Evolutionary conservation across 1,139 yeast genomes (phyloP), one percentile per base, ranked within the genome.

Genomic region (Nakaseomyces delphensis): DNA sequence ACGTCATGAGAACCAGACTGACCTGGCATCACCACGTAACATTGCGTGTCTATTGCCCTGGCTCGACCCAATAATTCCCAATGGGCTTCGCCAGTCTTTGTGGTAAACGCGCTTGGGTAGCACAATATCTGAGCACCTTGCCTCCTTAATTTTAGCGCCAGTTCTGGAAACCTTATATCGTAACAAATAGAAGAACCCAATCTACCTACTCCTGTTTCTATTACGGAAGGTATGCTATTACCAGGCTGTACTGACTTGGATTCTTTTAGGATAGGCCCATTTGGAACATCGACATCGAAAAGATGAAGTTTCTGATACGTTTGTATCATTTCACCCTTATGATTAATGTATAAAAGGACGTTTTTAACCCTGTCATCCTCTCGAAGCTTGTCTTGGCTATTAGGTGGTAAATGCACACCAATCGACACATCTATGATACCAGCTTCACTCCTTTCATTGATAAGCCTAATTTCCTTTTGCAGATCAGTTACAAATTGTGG

Each of bases 101-200:
- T 76, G 0, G 97, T 89, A 66, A 93, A 91, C 0, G 97, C 97
- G 31, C 94, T 81, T 0, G 98, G 97, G 54, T 69, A 91, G 1
- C 89, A 74, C 23, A 91, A 55, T 24, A 91, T 65, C 45, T 86
- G 74, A 0, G 96, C 95, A 1, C 96, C 96, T 36, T 68, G 55
- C 18, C 75, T 59, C 33, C 96, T 69, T 36, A 85, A 66, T 36
- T 77, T 62, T 28, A 83, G 57, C 2, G 91, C 78, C 40, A 83
- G 65, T 59, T 89, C 96, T 0, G 96, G 96, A 60, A 89, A 89
- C 49, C 97, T 68, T 32, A 91, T 75, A 60, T 86, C 96, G 57
- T 86, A 87, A 61, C 96, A 87, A 30, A 85, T 83, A 1, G 81
- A 85, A 10, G 77, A 65, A 0, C 96, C 96, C 4, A 59, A 74